These are phyloP conservation scores for Globisporangium okanoganense DNA, from an alignment of 352 stramenopile genomes.

Conservation along the genomic window DNA sequence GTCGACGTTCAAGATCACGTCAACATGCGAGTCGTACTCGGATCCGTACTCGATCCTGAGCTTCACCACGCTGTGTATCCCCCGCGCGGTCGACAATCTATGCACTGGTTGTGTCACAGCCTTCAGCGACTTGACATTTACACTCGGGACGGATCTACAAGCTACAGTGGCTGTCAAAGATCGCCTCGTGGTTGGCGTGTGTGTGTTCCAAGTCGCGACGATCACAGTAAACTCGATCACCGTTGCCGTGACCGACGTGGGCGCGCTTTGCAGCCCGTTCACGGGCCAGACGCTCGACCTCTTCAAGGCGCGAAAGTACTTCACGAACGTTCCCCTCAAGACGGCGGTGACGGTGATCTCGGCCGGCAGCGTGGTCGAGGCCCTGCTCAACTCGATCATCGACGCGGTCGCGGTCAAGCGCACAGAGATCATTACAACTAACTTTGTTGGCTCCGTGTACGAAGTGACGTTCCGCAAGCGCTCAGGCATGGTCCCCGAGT, in stretches of 20 bases:
- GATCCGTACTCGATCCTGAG: slow-evolving; percentile 52
- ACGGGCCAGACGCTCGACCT: slow-evolving; percentile 27
- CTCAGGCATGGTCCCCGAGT: slow-evolving; percentile 50
- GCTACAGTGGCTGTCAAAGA: slow-evolving; percentile 13
- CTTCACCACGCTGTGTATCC: slow-evolving; percentile 57
- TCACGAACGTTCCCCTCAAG: slow-evolving; percentile 40
- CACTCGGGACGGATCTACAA: slow-evolving; percentile 22
- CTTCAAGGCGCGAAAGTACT: slow-evolving; percentile 56
- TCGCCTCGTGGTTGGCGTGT: slow-evolving; percentile 49
- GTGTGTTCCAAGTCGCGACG: slow-evolving; percentile 44
- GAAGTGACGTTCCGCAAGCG: slow-evolving; percentile 58
- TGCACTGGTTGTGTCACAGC: slow-evolving; percentile 60
- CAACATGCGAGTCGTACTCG: slow-evolving; percentile 85
- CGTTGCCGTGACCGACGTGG: slow-evolving; percentile 40
- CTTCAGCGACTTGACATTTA: slow-evolving; percentile 61
- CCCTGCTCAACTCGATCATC: slow-evolving; percentile 44
- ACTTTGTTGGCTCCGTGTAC: slow-evolving; percentile 62
- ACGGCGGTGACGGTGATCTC: slow-evolving; percentile 30
- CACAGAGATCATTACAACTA: slow-evolving; percentile 27
- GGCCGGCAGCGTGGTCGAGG: slow-evolving; percentile 32
- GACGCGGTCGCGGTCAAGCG: slow-evolving; percentile 45
- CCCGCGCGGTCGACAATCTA: slow-evolving; percentile 20
- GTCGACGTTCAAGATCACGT: slow-evolving; percentile 52
- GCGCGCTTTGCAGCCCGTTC: slow-evolving; percentile 50
- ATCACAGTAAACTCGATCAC: slow-evolving; percentile 32